Evolutionary conservation across 441 rosid genomes (phyloP).

Genomic region (Adansonia gregorii): DNA sequence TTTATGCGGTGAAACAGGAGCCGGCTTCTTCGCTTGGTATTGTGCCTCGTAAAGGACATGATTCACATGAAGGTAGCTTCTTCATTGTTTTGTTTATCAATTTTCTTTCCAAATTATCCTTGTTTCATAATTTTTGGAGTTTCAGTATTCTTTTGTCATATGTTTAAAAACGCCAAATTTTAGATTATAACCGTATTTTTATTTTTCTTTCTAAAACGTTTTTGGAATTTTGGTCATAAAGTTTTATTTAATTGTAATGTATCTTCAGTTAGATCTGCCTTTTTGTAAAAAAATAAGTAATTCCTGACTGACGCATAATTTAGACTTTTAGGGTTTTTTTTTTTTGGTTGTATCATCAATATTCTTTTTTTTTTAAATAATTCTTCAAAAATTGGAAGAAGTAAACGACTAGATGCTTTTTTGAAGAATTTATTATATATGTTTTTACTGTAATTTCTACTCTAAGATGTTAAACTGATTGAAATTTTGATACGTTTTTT

Average conservation of each 20-base stretch:
- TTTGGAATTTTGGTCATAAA: neutral
- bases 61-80: constrained; percentile 63
- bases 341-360: neutral
- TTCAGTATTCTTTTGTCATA: neutral
- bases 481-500: neutral
- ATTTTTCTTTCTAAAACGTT: neutral
- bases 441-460: neutral
- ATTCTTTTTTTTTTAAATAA: no score
- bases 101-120: neutral
- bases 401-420: neutral
- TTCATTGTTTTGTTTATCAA: neutral
- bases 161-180: neutral
- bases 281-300: neutral
- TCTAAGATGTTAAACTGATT: neutral
- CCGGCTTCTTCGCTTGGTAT: constrained; percentile 55
- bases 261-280: neutral
- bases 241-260: neutral
- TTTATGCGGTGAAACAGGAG: constrained; percentile 53
- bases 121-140: neutral
- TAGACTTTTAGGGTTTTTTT: neutral
- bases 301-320: neutral
- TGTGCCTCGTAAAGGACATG: constrained; percentile 50
- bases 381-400: neutral
- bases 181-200: neutral
- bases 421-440: neutral